Evolutionary conservation across 2,329 filamentous ascomycete species (phyloP), one percentile per base, ranked within the genome.

Genomic region (Hypoxylon sp.): DNA sequence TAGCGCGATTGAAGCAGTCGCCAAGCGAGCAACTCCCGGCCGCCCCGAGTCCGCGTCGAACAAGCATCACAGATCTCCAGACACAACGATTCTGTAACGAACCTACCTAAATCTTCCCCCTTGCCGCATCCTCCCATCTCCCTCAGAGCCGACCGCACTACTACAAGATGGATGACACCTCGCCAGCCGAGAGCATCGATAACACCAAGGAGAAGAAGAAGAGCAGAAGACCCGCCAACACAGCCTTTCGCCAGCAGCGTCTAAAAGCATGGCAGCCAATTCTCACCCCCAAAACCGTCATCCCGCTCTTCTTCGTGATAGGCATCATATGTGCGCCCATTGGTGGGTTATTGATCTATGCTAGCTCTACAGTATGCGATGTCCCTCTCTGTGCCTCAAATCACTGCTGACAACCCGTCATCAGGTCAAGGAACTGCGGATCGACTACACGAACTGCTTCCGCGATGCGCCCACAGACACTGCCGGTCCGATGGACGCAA

Each of bases 191-290:
- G 72, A 84, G 84, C 63, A 79, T 82, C 73, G 79, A 80, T 74
- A 84, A 86, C 76, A 78, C 82, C 72, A 77, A 86, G 86, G 85
- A 96, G 83, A 96, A 95, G 85, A 89, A 91, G 82, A 97, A 97
- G 89, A 97, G 89, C 86, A 91, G 92, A 82, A 91, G 94, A 82
- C 95, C 95, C 75, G 93, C 94, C 75, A 98, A 98, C 84, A 98
- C 95, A 66, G 96, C 96, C 10, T 99, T 98, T 80, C 89, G 96
- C 76, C 96, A 99, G 80, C 96, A 99, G 82, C 91, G 96, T 79
- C 84, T 99, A 81, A 98, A 98, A 84, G 96, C 96, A 84, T 99
- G 96, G 96, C 96, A 99, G 92, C 95, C 95, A 40, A 98, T 98
- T 78, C 86, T 98, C 57, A 98, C 95, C 2, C 95, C 95, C 1